Evolutionary conservation across 495 filamentous ascomycete species (phyloP).

Genomic region (Penicillium salamii): DNA sequence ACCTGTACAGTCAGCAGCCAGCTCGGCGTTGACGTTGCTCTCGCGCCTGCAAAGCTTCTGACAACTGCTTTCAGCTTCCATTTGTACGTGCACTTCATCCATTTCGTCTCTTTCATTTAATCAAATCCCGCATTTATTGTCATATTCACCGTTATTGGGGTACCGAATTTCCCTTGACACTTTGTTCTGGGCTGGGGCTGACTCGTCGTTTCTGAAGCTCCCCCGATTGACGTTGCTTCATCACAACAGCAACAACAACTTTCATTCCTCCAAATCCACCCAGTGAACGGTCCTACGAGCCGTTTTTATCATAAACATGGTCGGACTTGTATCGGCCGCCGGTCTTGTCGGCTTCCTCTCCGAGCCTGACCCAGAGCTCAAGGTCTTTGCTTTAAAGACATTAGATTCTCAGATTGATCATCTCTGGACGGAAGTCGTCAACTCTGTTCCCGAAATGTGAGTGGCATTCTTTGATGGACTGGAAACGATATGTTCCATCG

Average conservation of each 20-base stretch:
- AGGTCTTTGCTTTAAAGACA: conserved; percentile 88
- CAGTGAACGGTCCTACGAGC: conserved; percentile 7
- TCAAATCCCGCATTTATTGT: conserved; percentile 16
- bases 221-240: conserved; percentile 38
- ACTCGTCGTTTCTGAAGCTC: conserved; percentile 30
- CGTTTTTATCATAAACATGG: conserved; percentile 57
- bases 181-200: conserved; percentile 17
- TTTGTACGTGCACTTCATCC: conserved; percentile 23
- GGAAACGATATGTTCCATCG: not conserved
- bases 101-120: conserved; percentile 19
- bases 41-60: conserved; percentile 37
- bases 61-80: conserved; percentile 32
- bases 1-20: conserved; percentile 26
- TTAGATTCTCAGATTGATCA: conserved; percentile 94
- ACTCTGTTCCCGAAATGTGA: conserved; percentile 88
- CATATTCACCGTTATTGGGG: conserved; percentile 12
- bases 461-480: conserved; percentile 25
- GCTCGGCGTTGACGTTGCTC: conserved; percentile 41
- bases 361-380: conserved; percentile 89
- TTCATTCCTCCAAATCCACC: conserved; percentile 12
- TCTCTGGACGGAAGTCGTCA: conserved; percentile 95
- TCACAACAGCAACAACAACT: conserved; percentile 30
- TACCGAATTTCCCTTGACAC: conserved; percentile 5
- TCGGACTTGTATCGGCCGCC: conserved; percentile 87
- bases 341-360: conserved; percentile 94